phyloP scores from a whole-genome alignment of 208 protist species.

The Crithidia sp. region DNA sequence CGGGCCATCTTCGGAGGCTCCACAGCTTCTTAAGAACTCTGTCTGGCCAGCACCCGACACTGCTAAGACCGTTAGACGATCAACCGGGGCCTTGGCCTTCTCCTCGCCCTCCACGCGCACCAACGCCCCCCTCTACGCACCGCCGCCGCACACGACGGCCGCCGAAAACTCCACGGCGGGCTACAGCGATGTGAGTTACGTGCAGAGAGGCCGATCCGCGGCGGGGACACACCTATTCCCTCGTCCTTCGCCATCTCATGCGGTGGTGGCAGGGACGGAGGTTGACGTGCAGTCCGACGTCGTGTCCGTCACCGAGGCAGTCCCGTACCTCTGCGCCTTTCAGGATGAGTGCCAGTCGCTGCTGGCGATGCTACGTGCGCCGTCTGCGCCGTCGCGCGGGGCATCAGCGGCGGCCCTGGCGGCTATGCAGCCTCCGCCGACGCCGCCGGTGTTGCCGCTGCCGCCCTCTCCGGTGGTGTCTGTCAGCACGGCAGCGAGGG shows the following conservation, averaged over 20 bases:
- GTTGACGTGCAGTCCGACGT: conserved; percentile 30
- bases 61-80: neutral
- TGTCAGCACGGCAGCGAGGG: too few species aligned
- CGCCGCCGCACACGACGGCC: neutral
- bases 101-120: conserved; percentile 11
- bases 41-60: conserved; percentile 12
- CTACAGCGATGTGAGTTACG: conserved; percentile 11
- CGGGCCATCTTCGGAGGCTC: neutral
- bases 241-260: too few species aligned
- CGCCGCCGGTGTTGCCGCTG: neutral
- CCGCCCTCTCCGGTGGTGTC: neutral
- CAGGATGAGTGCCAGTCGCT: conserved; percentile 41
- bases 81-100: neutral
- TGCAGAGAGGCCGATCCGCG: conserved; percentile 5
- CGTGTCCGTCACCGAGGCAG: conserved; percentile 12
- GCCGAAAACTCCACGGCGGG: neutral
- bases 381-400: neutral
- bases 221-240: too few species aligned
- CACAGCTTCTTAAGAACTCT: neutral
- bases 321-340: conserved; percentile 35
- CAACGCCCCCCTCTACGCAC: conserved; percentile 31
- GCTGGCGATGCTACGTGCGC: conserved; percentile 26
- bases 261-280: conserved; percentile 13
- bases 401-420: conserved; percentile 1
- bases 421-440: conserved; percentile 1